These are phyloP conservation scores for Amauroascus verrucosus DNA, from an alignment of 2,329 filamentous ascomycete species.

Conservation along the genomic window DNA sequence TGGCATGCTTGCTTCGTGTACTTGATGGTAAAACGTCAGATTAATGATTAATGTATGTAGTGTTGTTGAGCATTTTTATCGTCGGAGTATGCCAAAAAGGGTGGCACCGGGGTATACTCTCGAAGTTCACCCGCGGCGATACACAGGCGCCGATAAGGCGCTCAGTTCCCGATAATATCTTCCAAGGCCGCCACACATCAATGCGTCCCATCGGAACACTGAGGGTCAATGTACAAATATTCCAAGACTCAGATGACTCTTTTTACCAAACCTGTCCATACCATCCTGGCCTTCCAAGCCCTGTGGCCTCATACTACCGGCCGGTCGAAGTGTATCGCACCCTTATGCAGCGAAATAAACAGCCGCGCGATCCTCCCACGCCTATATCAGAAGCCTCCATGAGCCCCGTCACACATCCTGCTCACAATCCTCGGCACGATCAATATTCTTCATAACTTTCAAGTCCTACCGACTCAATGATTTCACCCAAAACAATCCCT, in stretches of 20 bases:
- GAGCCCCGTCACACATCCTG: neutral
- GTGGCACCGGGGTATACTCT: constrained; percentile 4
- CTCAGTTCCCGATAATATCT: constrained; percentile 1
- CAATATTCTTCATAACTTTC: neutral
- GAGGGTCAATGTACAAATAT: neutral
- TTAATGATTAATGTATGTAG: neutral
- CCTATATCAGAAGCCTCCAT: neutral
- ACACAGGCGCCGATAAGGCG: neutral
- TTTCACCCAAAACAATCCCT: constrained; percentile 7
- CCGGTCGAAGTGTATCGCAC: constrained; percentile 14
- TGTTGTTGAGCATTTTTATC: neutral
- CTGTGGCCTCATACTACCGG: constrained; percentile 12
- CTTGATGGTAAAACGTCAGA: neutral
- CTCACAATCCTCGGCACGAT: neutral
- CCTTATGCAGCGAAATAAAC: constrained; percentile 7
- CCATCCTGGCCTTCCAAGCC: constrained; percentile 11
- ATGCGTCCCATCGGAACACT: constrained; percentile 8
- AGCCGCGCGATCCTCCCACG: neutral
- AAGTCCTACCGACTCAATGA: neutral
- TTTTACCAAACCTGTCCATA: constrained; percentile 3
- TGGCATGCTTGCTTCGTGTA: neutral
- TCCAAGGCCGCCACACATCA: constrained; percentile 5
- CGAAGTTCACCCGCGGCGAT: neutral
- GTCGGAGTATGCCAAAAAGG: neutral
- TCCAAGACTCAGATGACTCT: neutral